A percentile compares a stretch with the other conserved stretches of the same genome.
Evolutionary conservation across 768 basidiomycete species (phyloP).

Genomic region (Amanita rubescens): DNA sequence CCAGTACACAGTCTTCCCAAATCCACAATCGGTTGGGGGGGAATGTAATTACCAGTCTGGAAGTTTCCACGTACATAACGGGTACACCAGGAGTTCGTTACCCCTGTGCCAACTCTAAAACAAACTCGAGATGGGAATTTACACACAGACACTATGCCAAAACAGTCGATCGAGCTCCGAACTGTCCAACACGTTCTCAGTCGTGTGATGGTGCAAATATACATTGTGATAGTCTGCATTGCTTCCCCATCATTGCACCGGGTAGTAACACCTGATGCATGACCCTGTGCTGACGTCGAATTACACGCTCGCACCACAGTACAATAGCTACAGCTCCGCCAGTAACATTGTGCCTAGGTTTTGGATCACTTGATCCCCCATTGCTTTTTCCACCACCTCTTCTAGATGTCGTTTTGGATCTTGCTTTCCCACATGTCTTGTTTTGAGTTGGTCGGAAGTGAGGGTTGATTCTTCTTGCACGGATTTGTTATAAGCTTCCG

Average conservation of each 20-base stretch:
- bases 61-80: neutral
- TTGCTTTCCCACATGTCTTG: conserved; percentile 94
- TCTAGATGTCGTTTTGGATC: conserved; percentile 98
- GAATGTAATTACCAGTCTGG: too few species aligned
- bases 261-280: too few species aligned
- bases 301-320: neutral
- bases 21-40: neutral
- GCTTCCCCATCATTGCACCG: too few species aligned
- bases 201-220: neutral
- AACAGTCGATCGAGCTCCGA: neutral
- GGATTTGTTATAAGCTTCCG: conserved; percentile 94
- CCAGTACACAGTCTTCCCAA: conserved; percentile 40
- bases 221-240: too few species aligned
- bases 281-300: neutral
- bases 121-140: neutral
- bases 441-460: conserved; percentile 89
- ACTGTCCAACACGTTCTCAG: neutral
- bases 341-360: conserved; percentile 92
- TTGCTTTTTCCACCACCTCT: conserved; percentile 95
- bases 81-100: neutral
- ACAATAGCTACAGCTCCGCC: conserved; percentile 75
- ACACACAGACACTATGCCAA: neutral
- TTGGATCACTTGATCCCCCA: conserved; percentile 96
- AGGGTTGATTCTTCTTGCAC: conserved; percentile 98
- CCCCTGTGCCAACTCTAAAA: neutral